Percentiles rank a stretch among this genome's conserved stretches.
Evolutionary conservation across 2,329 filamentous ascomycete genomes (phyloP).

Genomic region (Xylaria polymorpha): DNA sequence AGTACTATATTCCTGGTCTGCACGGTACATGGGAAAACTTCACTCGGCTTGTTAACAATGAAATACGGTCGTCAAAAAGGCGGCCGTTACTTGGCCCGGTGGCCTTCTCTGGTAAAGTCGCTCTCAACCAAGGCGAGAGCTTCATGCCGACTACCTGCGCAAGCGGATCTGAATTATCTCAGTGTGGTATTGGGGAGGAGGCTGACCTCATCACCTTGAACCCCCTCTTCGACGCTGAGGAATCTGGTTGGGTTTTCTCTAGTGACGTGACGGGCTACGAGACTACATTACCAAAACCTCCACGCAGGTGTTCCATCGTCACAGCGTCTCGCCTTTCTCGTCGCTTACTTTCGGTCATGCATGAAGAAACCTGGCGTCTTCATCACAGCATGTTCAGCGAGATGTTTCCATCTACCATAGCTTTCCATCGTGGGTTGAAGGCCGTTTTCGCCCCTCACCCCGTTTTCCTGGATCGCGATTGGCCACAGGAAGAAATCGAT

Average conservation of each 20-base stretch:
- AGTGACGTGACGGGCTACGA: conserved; percentile 78
- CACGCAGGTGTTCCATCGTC: conserved; percentile 77
- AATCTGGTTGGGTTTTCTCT: conserved; percentile 78
- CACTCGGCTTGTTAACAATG: conserved; percentile 69
- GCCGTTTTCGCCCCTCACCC: conserved; percentile 85
- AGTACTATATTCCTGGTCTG: conserved; percentile 79
- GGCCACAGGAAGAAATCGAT: conserved; percentile 76
- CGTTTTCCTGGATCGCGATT: conserved; percentile 80
- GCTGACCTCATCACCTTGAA: conserved; percentile 83
- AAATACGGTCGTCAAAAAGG: conserved; percentile 64
- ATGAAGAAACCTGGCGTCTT: conserved; percentile 75
- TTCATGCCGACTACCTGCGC: conserved; percentile 67
- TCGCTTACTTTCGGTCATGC: conserved; percentile 76
- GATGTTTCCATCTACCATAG: conserved; percentile 78
- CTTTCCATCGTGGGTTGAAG: conserved; percentile 81
- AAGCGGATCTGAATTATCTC: conserved; percentile 60
- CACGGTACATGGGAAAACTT: conserved; percentile 81
- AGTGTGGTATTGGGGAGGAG: conserved; percentile 76
- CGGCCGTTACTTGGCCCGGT: conserved; percentile 77
- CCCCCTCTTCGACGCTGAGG: conserved; percentile 77
- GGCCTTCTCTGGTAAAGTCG: conserved; percentile 60
- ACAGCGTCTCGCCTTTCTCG: conserved; percentile 76
- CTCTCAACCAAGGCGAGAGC: conserved; percentile 63
- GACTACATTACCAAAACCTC: conserved; percentile 62
- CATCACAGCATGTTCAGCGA: conserved; percentile 81